Base-by-base conservation (phyloP, 1,139 yeast species). In the Yamadazyma spencermartinsiae region DNA sequence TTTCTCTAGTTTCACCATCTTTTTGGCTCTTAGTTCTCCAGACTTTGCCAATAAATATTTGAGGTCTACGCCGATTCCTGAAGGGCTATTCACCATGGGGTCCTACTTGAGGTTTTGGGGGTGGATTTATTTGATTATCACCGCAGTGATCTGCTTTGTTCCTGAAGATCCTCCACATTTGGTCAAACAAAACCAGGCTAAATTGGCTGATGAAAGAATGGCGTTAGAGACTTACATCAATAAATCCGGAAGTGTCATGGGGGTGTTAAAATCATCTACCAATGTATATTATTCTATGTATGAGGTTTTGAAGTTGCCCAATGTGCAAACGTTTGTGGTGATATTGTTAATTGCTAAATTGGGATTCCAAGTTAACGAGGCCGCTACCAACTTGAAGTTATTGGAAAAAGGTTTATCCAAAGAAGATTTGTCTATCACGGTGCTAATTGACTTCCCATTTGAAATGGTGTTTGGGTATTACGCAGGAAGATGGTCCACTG, bases 291-390 rank as follows among this genome's bases (percentile, higher is more conserved):
- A 53, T 4, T 76, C 90, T 35, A 90, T 92, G 95, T 70, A 77
- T 58, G 73, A 81, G 49, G 94, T 92, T 23, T 67, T 89, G 39
- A 77, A 79, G 53, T 72, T 92, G 30, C 79, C 81, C n/a, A 81
- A 88, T 44, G 84, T 92, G 28, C 92, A 82, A 56, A 71, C 80
- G 6, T 78, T 92, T 50, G 83, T 89, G 20, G 53, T 82, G 1
- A 78, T 94, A 10, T 89, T 89, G 53, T 62, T 92, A 33, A 60
- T 88, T 12, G 84, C 96, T 27, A 92, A 92, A 58, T 73, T 92
- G 41, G 98, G 96, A 4, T 94, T 92, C 58, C 96, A 90, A 57
- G 95, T 92, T 14, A 92, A 90, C 53, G 99, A 92, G 59, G 90
- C 95, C 4, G 98, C 95, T 17, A 92, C 98, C 1, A 90, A 90